Percentiles rank a stretch among this genome's conserved stretches.
Conservation (phyloP, 371 early-diverging fungal species). For the Syncephalastrum sp. region DNA sequence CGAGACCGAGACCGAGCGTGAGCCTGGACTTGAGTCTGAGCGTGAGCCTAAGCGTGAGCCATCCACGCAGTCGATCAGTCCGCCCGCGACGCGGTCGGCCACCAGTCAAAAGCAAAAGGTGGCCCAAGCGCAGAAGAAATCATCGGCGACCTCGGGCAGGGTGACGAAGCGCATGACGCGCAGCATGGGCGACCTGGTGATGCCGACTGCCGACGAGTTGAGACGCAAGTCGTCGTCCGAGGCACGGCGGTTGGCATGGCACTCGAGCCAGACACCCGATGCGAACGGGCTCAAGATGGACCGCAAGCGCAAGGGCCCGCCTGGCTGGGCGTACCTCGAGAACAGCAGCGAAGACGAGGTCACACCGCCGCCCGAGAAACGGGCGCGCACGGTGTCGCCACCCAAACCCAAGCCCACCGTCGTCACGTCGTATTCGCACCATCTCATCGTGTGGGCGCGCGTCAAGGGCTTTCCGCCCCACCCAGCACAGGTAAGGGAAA, state of each 20-base stretch:
- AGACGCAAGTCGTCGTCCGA: slow-evolving; percentile 15
- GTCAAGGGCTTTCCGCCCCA: slow-evolving; percentile 46
- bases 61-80: too few species aligned
- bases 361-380: slow-evolving; percentile 1
- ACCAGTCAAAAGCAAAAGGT: background rate
- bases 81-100: too few species aligned
- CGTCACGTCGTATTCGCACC: slow-evolving; percentile 4
- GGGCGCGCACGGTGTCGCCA: background rate
- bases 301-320: slow-evolving; percentile 20
- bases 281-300: slow-evolving; percentile 9
- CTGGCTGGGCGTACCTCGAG: slow-evolving; percentile 25
- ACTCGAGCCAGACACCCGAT: slow-evolving; percentile 6
- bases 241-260: slow-evolving; percentile 22
- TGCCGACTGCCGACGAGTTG: slow-evolving; percentile 20
- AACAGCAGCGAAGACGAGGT: slow-evolving; percentile 5
- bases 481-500: slow-evolving; percentile 32
- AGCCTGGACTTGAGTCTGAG: too few species aligned
- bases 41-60: too few species aligned
- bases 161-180: slow-evolving; percentile 12
- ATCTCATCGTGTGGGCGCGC: slow-evolving; percentile 45
- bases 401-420: background rate
- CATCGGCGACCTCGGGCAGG: background rate
- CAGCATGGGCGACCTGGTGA: slow-evolving; percentile 23
- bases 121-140: background rate
- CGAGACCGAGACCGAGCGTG: slow-evolving; percentile 7